Conservation (phyloP, 2,329 filamentous ascomycete genomes). For the Diplodia scrobiculata region DNA sequence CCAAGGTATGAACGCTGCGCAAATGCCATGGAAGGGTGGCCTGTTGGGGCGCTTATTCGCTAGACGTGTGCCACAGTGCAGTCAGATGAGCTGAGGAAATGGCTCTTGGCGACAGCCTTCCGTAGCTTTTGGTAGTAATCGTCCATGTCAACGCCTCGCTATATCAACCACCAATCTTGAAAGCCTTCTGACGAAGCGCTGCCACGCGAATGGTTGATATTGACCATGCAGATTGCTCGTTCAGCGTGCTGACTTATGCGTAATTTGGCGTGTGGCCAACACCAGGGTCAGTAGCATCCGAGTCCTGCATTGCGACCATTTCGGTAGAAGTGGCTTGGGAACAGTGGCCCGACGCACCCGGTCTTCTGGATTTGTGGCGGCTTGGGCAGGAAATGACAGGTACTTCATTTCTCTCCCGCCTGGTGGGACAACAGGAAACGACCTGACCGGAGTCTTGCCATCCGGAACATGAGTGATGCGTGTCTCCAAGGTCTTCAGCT, state of each 20-base stretch:
- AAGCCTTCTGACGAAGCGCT: not conserved
- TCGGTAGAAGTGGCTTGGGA: slow-evolving; percentile 8
- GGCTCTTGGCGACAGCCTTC: not conserved
- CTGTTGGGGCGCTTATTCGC: not conserved
- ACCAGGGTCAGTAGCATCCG: slow-evolving; percentile 7
- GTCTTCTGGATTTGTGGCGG: not conserved
- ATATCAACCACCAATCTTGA: not conserved
- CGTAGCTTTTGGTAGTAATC: not conserved
- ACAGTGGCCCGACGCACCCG: not conserved
- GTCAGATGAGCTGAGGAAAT: not conserved
- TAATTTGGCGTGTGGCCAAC: not conserved
- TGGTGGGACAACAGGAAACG: not conserved
- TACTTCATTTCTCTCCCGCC: not conserved
- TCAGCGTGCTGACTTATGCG: not conserved
- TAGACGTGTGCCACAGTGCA: not conserved
- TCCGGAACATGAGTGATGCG: not conserved
- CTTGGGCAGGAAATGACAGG: not conserved
- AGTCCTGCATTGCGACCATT: slow-evolving; percentile 8
- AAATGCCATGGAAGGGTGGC: not conserved
- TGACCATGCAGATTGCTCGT: not conserved
- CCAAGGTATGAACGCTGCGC: not conserved
- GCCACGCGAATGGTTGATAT: not conserved
- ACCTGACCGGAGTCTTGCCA: not conserved
- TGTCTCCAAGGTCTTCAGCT: not conserved
- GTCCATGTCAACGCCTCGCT: not conserved